Evolutionary conservation across 2,329 filamentous ascomycete genomes (phyloP).

Genomic region (Harringtonia aguacate): DNA sequence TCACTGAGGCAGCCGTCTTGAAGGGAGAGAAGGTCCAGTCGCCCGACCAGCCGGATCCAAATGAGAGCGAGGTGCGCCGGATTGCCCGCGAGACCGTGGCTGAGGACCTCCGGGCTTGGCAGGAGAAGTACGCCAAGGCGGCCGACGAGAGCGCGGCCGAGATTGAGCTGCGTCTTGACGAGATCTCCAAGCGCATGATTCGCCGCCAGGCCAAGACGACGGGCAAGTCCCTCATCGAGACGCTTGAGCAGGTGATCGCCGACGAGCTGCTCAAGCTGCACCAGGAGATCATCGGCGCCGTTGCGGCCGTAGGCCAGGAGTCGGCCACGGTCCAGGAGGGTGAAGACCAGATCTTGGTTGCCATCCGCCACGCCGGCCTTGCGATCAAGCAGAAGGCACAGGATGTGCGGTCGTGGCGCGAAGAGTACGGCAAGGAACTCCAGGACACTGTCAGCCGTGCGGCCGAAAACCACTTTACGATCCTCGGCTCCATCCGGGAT

Average conservation of each 20-base stretch:
- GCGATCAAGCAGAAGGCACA: slow-evolving; percentile 69
- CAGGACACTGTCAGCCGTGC: slow-evolving; percentile 58
- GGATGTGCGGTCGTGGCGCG: slow-evolving; percentile 65
- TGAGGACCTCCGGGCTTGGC: slow-evolving; percentile 74
- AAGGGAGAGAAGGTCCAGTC: slow-evolving; percentile 24
- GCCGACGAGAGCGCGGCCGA: slow-evolving; percentile 69
- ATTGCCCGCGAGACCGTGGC: slow-evolving; percentile 57
- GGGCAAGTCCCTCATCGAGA: slow-evolving; percentile 54
- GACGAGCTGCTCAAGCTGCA: slow-evolving; percentile 57
- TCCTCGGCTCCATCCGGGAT: slow-evolving; percentile 72
- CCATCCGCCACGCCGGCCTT: slow-evolving; percentile 57
- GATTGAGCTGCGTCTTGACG: slow-evolving; percentile 59
- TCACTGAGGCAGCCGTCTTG: slow-evolving; percentile 7
- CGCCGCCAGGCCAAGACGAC: slow-evolving; percentile 53
- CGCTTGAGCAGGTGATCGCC: slow-evolving; percentile 58
- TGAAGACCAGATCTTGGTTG: slow-evolving; percentile 31
- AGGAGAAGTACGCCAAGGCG: slow-evolving; percentile 75
- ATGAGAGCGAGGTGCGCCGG: slow-evolving; percentile 45
- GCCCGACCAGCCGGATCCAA: slow-evolving; percentile 32
- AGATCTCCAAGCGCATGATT: slow-evolving; percentile 46
- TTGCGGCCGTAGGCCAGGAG: slow-evolving; percentile 39
- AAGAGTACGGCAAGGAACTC: slow-evolving; percentile 59
- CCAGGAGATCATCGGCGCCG: slow-evolving; percentile 47
- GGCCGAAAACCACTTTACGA: slow-evolving; percentile 69
- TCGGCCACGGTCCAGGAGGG: slow-evolving; percentile 22